Conservation (phyloP, 306 rosid genomes). For the Lotus japonicus region DNA sequence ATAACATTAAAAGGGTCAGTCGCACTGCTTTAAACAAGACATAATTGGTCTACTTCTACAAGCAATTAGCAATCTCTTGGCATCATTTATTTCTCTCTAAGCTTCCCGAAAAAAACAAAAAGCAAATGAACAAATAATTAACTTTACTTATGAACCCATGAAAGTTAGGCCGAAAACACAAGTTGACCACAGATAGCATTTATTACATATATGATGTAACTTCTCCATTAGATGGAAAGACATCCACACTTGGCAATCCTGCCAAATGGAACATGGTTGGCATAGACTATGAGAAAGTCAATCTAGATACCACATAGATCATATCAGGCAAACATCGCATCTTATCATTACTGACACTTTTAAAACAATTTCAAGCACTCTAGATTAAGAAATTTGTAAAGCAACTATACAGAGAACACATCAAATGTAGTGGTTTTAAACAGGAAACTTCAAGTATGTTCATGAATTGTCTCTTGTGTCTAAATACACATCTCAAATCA, state of each 20-base stretch:
- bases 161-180: neutral
- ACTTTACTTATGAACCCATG: neutral
- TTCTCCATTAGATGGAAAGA: neutral
- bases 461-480: neutral
- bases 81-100: neutral
- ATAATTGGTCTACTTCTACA: neutral
- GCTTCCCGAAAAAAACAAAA: neutral
- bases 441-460: neutral
- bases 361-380: neutral
- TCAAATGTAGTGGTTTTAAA: neutral
- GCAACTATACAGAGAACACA: neutral
- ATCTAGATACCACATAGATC: neutral
- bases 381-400: neutral
- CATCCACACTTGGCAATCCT: neutral
- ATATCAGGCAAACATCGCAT: neutral
- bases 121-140: neutral
- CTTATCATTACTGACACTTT: neutral
- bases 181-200: neutral
- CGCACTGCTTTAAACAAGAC: neutral
- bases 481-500: neutral
- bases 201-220: neutral
- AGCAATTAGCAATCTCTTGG: neutral
- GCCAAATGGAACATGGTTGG: neutral
- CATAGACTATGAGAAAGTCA: neutral
- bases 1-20: neutral